Percentiles rank a stretch among this genome's conserved stretches.
These are phyloP conservation scores for Clarireedia paspali DNA, from an alignment of 2,329 filamentous ascomycete genomes.

Conservation along the genomic window DNA sequence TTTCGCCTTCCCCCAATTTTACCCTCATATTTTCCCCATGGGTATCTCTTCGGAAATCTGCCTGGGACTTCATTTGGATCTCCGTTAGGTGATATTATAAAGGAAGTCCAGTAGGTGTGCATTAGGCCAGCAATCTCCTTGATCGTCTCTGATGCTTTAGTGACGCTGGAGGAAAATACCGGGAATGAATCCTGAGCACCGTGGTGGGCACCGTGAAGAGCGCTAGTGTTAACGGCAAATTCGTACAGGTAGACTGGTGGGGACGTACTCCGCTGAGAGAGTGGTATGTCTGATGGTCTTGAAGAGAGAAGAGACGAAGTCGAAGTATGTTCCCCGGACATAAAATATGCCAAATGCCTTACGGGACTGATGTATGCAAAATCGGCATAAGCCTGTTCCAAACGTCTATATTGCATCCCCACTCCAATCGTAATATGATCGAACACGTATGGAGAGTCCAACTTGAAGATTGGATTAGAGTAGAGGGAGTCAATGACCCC, in stretches of 20 bases:
- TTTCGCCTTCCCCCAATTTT: slow-evolving; percentile 13
- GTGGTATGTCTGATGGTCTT: not conserved
- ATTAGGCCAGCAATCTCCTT: slow-evolving; percentile 20
- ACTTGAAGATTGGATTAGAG: slow-evolving; percentile 44
- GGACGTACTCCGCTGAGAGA: too few relatives aligned
- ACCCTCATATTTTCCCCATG: slow-evolving; percentile 17
- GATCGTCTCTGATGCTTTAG: slow-evolving; percentile 8
- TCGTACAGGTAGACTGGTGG: slow-evolving; percentile 48
- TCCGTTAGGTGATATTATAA: slow-evolving; percentile 21
- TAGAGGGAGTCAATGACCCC: slow-evolving; percentile 51
- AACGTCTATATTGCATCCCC: slow-evolving; percentile 48
- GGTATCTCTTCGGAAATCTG: not conserved
- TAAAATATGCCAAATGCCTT: slow-evolving; percentile 47
- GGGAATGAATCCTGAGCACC: slow-evolving; percentile 38
- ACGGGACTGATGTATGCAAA: slow-evolving; percentile 60
- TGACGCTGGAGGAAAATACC: slow-evolving; percentile 30
- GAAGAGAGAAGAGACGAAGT: not conserved
- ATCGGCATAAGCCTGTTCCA: slow-evolving; percentile 54
- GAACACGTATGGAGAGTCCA: slow-evolving; percentile 22
- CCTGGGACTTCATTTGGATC: slow-evolving; percentile 26
- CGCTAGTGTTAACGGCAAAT: slow-evolving; percentile 41
- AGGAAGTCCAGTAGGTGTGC: slow-evolving; percentile 29
- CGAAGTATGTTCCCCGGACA: slow-evolving; percentile 15
- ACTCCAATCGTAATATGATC: slow-evolving; percentile 19
- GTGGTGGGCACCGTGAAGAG: slow-evolving; percentile 33